Evolutionary conservation across 495 filamentous ascomycete genomes (phyloP).

Genomic region (Staphylotrichum tortipilum): DNA sequence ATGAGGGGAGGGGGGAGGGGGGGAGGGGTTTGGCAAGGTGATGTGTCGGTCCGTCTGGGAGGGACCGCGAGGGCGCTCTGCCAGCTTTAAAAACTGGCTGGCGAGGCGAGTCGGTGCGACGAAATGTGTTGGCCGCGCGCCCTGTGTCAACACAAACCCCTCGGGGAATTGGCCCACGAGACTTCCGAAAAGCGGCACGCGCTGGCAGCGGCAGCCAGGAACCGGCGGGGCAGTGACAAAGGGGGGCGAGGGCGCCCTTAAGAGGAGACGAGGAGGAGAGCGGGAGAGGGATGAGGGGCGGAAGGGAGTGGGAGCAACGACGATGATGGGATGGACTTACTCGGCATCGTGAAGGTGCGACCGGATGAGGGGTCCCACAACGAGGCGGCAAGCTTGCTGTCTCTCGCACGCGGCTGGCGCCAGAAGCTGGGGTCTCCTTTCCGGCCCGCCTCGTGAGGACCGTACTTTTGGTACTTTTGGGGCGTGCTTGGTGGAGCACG

Average conservation of each 20-base stretch:
- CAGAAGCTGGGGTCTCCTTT: constrained; percentile 14
- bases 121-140: neutral
- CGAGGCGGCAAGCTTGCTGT: constrained; percentile 2
- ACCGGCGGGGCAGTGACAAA: constrained; percentile 2
- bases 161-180: neutral
- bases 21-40: neutral
- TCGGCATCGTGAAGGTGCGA: constrained; percentile 27
- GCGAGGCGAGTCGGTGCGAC: neutral
- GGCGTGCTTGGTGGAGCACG: constrained; percentile 5
- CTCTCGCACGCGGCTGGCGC: constrained; percentile 1
- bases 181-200: neutral
- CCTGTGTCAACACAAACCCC: neutral
- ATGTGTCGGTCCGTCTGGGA: neutral
- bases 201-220: neutral
- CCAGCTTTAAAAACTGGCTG: neutral
- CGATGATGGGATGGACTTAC: constrained; percentile 15
- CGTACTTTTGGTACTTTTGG: too few relatives aligned
- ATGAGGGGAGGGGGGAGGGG: too few relatives aligned
- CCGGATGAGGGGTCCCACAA: constrained; percentile 11
- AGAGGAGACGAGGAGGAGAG: constrained; percentile 13
- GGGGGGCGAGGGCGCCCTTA: too few relatives aligned
- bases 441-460: constrained; percentile 1
- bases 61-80: neutral
- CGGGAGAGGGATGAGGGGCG: constrained; percentile 10
- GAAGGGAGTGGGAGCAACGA: constrained; percentile 1